Evolutionary conservation across 2,329 filamentous ascomycete species (phyloP), one percentile per base, ranked within the genome.

Genomic region (Neophaeococcomyces mojaviensis): DNA sequence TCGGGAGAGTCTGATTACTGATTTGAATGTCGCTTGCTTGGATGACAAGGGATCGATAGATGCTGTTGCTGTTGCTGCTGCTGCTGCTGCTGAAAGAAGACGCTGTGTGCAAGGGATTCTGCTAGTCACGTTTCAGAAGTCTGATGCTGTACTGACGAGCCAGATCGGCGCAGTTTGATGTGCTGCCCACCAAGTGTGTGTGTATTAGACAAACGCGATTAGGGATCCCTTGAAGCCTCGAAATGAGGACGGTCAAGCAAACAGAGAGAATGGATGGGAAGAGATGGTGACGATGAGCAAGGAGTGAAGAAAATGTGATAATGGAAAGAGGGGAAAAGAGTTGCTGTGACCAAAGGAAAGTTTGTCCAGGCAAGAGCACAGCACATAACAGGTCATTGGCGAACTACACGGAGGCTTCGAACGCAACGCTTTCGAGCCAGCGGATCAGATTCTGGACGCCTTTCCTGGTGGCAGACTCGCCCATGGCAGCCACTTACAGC

Each of bases 211-310:
- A 22, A 31, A 44, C 18, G 22, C 20, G 5, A 26, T 13, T 32
- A 12, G 19, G 15, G 16, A 43, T 35, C 33, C 41, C 41, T 30
- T 34, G 15, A 12, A 26, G 33, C 41, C 41, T 44, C 41, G 15
- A n/a, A 13, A 31, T n/a, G 33, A 44, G 41, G 32, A 19, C 32
- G 26, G 15, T 31, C 32, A 19, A 22, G 13, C 12, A 24, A 44
- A 46, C 18, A 28, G 43, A 39, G 36, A 46, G 35, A 46, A 39
- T 28, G 36, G 43, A 39, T 31, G 16, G 13, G 35, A 46, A 46
- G 35, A 35, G 26, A 32, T 26, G 26, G 36, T 39, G 43, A 33
- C 39, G 43, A 39, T 45, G 42, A 4, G 36, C 13, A 16, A 39
- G 26, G 18, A 32, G 28, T 7, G n/a, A 35, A 19, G 33, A 35